Conservation (phyloP, 2,329 filamentous ascomycete genomes). For the Calonectria pauciramosa region DNA sequence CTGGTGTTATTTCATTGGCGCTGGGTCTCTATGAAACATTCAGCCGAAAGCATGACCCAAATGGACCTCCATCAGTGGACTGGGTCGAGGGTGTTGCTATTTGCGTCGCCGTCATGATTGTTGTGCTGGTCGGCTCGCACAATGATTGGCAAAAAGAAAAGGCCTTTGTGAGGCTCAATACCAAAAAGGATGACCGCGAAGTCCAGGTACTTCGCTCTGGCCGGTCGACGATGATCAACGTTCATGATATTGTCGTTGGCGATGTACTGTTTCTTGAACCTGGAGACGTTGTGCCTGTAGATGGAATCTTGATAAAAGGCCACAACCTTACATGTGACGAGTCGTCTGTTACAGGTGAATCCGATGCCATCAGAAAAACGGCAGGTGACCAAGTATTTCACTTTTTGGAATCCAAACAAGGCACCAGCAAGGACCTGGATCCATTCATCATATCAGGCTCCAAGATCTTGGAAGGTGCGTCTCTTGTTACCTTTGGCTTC, state of each 20-base stretch:
- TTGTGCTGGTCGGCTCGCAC: constrained; percentile 71
- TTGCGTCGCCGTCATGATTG: constrained; percentile 72
- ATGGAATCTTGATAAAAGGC: constrained; percentile 74
- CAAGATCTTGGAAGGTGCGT: constrained; percentile 62
- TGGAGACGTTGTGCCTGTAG: constrained; percentile 77
- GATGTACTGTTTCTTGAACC: constrained; percentile 77
- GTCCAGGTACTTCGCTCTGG: constrained; percentile 77
- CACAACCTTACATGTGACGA: constrained; percentile 73
- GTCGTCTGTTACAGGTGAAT: constrained; percentile 79
- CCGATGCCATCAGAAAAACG: constrained; percentile 77
- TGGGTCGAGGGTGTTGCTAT: constrained; percentile 78
- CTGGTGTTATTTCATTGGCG: constrained; percentile 74
- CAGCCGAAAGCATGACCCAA: constrained; percentile 55
- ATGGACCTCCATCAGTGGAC: constrained; percentile 61
- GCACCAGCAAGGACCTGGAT: constrained; percentile 63
- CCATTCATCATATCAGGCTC: constrained; percentile 73
- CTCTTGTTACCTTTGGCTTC: neutral
- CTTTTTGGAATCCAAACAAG: constrained; percentile 58
- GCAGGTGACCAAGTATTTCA: constrained; percentile 67
- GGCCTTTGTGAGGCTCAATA: constrained; percentile 73
- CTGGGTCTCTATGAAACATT: constrained; percentile 77
- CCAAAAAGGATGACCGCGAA: constrained; percentile 72
- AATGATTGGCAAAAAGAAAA: constrained; percentile 78
- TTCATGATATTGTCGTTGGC: constrained; percentile 76
- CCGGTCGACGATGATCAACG: constrained; percentile 70